phyloP scores from a whole-genome alignment of 75 land plant species.

The Selaginella tamariscina region DNA sequence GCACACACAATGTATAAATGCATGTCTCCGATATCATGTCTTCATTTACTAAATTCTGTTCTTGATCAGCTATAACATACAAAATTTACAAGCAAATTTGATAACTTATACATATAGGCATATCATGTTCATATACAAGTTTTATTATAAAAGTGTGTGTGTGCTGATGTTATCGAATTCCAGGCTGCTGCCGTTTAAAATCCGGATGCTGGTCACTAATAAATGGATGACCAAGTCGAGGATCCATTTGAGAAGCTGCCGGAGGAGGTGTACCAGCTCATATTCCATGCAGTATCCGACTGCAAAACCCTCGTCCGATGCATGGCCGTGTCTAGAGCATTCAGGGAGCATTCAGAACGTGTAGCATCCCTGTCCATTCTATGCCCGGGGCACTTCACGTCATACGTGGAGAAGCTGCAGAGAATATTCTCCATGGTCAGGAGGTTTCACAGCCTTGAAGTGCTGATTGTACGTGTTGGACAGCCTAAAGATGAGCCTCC shows the following conservation, averaged over 20 bases:
- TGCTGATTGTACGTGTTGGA: constrained; percentile 28
- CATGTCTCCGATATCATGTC: no score
- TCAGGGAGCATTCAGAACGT: constrained; percentile 15
- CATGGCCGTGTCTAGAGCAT: constrained; percentile 30
- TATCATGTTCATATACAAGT: no score
- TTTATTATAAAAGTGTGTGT: no score
- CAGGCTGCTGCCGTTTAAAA: no score
- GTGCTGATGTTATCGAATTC: no score
- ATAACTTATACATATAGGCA: no score
- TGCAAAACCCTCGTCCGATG: constrained; percentile 32
- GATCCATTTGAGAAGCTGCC: constrained; percentile 28
- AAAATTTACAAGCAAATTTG: no score
- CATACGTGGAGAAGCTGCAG: constrained; percentile 23
- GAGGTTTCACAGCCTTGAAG: constrained; percentile 14
- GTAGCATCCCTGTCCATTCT: constrained; percentile 26
- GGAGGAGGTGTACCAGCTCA: constrained; percentile 32
- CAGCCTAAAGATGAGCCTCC: constrained; percentile 32
- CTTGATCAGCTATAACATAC: no score
- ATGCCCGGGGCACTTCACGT: constrained; percentile 26
- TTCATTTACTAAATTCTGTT: no score
- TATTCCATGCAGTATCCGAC: constrained; percentile 25
- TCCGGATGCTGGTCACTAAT: no score
- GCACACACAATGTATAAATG: no score
- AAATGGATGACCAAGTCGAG: no score
- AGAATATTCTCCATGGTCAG: constrained; percentile 25